phyloP scores from a whole-genome alignment of 2,329 filamentous ascomycete species.

The Nemania sp. region DNA sequence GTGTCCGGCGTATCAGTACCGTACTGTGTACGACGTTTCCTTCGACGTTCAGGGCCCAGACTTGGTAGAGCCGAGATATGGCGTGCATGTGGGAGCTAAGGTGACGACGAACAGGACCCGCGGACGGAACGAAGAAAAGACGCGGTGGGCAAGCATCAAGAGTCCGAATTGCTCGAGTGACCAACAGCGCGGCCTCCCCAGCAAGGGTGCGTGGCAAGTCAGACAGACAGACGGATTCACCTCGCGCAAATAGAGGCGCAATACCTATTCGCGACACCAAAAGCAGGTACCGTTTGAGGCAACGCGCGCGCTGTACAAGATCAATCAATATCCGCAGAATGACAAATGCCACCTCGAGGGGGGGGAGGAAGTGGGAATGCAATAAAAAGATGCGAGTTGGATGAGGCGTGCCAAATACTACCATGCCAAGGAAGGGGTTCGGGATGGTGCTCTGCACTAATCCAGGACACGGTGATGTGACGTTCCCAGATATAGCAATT shows the following conservation, averaged over 20 bases:
- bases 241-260: slow-evolving; percentile 7
- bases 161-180: slow-evolving; percentile 35
- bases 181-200: slow-evolving; percentile 26
- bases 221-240: slow-evolving; percentile 11
- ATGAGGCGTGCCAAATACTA: slow-evolving; percentile 29
- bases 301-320: slow-evolving; percentile 11
- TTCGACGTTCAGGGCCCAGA: not conserved
- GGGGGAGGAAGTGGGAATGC: slow-evolving; percentile 1
- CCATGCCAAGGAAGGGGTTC: slow-evolving; percentile 31
- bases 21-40: not conserved
- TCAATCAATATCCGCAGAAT: slow-evolving; percentile 10
- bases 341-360: slow-evolving; percentile 5
- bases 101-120: slow-evolving; percentile 20
- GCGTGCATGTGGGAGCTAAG: slow-evolving; percentile 6
- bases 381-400: not conserved
- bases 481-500: not conserved
- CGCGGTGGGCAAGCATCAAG: slow-evolving; percentile 17
- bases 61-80: slow-evolving; percentile 1
- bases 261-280: not conserved
- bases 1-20: slow-evolving; percentile 7
- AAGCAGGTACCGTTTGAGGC: not conserved
- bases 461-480: slow-evolving; percentile 18
- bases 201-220: slow-evolving; percentile 28
- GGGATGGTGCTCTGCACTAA: slow-evolving; percentile 25
- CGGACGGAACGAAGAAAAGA: slow-evolving; percentile 1